Evolutionary conservation across 1,284 basidiomycete genomes (phyloP).

Genomic region (Pholiota adiposa): DNA sequence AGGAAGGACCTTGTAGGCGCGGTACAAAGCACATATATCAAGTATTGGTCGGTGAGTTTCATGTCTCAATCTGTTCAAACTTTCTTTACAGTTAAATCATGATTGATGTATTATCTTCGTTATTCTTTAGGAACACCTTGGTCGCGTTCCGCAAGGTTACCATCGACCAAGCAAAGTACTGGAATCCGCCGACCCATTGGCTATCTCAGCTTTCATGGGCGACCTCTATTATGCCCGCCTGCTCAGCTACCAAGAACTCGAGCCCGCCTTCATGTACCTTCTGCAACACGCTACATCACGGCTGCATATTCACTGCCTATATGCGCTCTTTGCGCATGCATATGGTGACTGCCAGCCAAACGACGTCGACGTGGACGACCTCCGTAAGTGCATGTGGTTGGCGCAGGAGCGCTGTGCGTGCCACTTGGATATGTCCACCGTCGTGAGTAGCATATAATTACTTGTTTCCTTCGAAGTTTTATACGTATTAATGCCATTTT

Average conservation of each 20-base stretch:
- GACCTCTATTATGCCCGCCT: conserved; percentile 5
- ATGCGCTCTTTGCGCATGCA: conserved; percentile 7
- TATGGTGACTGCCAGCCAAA: neutral
- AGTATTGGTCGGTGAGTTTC: conserved; percentile 6
- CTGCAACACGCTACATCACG: neutral
- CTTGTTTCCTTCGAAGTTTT: too few relatives aligned
- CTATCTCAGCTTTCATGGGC: conserved; percentile 13
- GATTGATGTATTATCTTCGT: too few relatives aligned
- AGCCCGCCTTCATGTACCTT: neutral
- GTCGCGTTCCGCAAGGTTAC: neutral
- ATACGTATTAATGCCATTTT: too few relatives aligned
- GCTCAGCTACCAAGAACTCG: neutral
- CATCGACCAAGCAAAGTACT: neutral
- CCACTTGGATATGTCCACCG: too few relatives aligned
- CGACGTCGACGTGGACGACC: too few relatives aligned
- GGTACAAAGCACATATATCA: neutral
- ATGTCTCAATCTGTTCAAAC: neutral
- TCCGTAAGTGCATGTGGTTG: too few relatives aligned
- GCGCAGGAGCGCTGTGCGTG: too few relatives aligned
- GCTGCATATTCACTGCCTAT: conserved; percentile 9
- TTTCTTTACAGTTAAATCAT: too few relatives aligned
- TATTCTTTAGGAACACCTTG: neutral
- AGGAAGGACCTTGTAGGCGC: neutral
- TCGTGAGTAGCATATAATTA: too few relatives aligned
- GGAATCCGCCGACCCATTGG: conserved; percentile 1